Percentiles rank a stretch among this genome's conserved stretches.
These are phyloP conservation scores for Ogataea glucozyma DNA, from an alignment of 805 yeast species.

Conservation along the genomic window DNA sequence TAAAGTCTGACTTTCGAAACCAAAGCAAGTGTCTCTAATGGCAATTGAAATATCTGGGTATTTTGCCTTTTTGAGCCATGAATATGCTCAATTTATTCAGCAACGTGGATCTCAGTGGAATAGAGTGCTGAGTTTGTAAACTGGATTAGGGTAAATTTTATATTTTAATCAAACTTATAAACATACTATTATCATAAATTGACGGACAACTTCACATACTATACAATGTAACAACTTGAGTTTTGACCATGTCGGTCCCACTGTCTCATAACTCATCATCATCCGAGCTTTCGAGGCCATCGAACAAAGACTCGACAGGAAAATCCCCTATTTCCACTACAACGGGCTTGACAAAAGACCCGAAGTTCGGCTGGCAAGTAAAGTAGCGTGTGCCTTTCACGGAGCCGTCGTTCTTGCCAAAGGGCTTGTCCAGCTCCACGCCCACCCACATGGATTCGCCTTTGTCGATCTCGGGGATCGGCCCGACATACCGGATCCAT, in stretches of 20 bases:
- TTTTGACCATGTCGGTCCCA: too few relatives aligned
- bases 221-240: background rate
- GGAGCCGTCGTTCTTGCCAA: slow-evolving; percentile 83
- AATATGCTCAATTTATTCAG: too few relatives aligned
- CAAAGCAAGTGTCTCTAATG: too few relatives aligned
- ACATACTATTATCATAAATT: background rate
- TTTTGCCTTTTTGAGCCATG: too few relatives aligned
- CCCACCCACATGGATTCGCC: slow-evolving; percentile 72
- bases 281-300: slow-evolving; percentile 33
- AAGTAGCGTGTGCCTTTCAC: slow-evolving; percentile 64
- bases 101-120: too few relatives aligned
- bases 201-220: background rate
- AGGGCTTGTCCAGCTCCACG: slow-evolving; percentile 79
- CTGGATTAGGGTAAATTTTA: too few relatives aligned
- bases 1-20: too few relatives aligned
- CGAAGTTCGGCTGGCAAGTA: slow-evolving; percentile 55
- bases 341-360: slow-evolving; percentile 75
- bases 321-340: slow-evolving; percentile 71
- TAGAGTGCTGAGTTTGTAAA: too few relatives aligned
- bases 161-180: too few relatives aligned
- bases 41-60: too few relatives aligned
- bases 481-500: slow-evolving; percentile 67
- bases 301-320: slow-evolving; percentile 52
- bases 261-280: slow-evolving; percentile 14
- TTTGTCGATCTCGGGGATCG: slow-evolving; percentile 56